phyloP scores from a whole-genome alignment of 164 flowering plant genomes.

The Cinnamomum chago region DNA sequence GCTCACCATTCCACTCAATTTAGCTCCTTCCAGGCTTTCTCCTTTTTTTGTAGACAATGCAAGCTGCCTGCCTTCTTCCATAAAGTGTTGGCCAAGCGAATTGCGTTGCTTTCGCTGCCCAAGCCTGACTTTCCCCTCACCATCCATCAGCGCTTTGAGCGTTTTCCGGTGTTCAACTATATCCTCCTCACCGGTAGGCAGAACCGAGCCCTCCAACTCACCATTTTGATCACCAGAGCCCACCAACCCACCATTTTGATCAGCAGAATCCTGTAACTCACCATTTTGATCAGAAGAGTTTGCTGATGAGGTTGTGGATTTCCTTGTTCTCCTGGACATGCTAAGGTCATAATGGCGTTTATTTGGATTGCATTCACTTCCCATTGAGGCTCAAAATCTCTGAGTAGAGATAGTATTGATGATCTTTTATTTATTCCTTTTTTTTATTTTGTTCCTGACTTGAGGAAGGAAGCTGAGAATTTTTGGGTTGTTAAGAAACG shows the following conservation, averaged over 20 bases:
- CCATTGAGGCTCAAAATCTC: conserved; percentile 21
- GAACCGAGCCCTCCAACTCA: neutral
- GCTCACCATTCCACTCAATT: conserved; percentile 30
- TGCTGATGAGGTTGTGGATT: conserved; percentile 9
- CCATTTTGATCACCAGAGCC: neutral
- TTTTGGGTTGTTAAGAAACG: neutral
- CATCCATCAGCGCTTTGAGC: conserved; percentile 26
- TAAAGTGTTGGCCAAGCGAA: conserved; percentile 37
- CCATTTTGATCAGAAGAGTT: conserved; percentile 3
- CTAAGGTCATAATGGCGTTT: conserved; percentile 34
- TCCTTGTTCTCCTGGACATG: conserved; percentile 56
- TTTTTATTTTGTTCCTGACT: too few species aligned
- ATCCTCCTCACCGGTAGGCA: neutral
- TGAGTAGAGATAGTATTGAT: neutral
- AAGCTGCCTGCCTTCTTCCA: conserved; percentile 32
- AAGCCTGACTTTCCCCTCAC: conserved; percentile 2
- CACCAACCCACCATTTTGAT: too few species aligned
- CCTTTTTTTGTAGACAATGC: conserved; percentile 29
- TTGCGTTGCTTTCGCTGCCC: conserved; percentile 13
- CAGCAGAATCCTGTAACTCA: neutral
- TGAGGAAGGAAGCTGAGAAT: neutral
- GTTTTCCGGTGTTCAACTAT: conserved; percentile 12
- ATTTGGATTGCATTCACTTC: conserved; percentile 19
- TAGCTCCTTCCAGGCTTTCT: conserved; percentile 24
- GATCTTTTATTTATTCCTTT: neutral